Evolutionary conservation across 805 yeast species (phyloP).

Genomic region (Isabelozyma gotoi): DNA sequence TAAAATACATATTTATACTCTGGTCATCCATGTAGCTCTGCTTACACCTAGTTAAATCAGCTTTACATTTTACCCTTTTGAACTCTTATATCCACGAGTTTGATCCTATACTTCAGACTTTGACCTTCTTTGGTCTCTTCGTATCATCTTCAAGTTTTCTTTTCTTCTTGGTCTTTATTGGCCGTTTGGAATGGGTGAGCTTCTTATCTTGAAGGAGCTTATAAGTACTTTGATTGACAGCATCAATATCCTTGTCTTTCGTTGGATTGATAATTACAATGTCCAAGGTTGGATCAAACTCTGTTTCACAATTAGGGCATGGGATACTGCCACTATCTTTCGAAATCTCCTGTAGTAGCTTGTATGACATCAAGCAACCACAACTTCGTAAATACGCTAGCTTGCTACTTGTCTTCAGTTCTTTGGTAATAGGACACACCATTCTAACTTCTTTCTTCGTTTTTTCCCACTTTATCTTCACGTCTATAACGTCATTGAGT

Average conservation of each 20-base stretch:
- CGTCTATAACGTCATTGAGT: constrained; percentile 24
- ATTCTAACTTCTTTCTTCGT: constrained; percentile 8
- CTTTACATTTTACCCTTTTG: no score
- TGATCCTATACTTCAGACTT: no score
- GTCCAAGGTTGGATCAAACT: constrained; percentile 23
- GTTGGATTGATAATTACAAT: constrained; percentile 32
- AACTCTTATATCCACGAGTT: no score
- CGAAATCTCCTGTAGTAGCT: constrained; percentile 11
- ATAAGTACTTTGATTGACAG: constrained; percentile 13
- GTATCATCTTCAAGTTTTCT: neutral
- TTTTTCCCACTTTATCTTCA: constrained; percentile 19
- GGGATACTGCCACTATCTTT: constrained; percentile 2
- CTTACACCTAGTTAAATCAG: no score
- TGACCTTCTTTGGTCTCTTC: neutral
- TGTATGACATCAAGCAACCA: constrained; percentile 37
- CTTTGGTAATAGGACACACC: constrained; percentile 33
- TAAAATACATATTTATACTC: neutral
- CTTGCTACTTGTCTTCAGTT: constrained; percentile 10
- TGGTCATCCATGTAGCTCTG: no score
- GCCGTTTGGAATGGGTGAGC: constrained; percentile 25
- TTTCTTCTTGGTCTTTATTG: constrained; percentile 10
- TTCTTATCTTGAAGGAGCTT: constrained; percentile 9
- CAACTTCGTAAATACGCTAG: constrained; percentile 35
- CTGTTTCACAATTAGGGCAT: constrained; percentile 33
- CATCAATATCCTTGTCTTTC: constrained; percentile 5